Conservation (phyloP, 2,329 filamentous ascomycete genomes). For the Cordyceps militaris region DNA sequence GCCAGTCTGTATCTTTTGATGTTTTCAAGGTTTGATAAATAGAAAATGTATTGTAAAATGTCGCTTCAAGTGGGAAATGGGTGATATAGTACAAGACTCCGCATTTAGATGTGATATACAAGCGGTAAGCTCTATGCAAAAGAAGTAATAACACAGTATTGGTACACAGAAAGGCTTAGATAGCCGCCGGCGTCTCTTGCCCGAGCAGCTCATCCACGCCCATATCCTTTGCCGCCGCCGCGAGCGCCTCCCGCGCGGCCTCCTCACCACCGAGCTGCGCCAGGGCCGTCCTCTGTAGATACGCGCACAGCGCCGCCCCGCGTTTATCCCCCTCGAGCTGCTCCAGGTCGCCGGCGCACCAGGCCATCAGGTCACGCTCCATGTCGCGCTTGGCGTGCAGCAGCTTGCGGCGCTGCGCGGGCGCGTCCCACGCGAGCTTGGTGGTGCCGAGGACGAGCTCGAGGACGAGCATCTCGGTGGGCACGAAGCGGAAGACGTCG, state of each 20-base stretch:
- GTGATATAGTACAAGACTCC: not conserved
- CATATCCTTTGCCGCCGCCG: slow-evolving; percentile 35
- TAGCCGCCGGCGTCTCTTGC: slow-evolving; percentile 10
- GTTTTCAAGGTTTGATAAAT: too few species aligned
- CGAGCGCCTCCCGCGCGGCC: slow-evolving; percentile 22
- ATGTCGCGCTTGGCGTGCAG: slow-evolving; percentile 36
- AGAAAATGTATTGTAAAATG: too few species aligned
- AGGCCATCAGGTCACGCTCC: slow-evolving; percentile 30
- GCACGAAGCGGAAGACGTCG: slow-evolving; percentile 36
- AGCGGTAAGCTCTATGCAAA: not conserved
- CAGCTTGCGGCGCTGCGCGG: slow-evolving; percentile 33
- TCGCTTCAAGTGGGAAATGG: not conserved
- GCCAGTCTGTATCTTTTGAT: too few species aligned
- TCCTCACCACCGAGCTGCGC: slow-evolving; percentile 20
- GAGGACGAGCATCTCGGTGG: slow-evolving; percentile 38
- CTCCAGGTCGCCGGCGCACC: slow-evolving; percentile 24
- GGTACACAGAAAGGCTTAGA: not conserved
- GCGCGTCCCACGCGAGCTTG: slow-evolving; percentile 36
- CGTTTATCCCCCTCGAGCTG: slow-evolving; percentile 30
- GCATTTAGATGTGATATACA: not conserved
- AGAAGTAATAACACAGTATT: not conserved
- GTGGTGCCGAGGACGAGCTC: slow-evolving; percentile 40
- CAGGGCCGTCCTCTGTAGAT: slow-evolving; percentile 34
- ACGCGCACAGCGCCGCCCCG: slow-evolving; percentile 35
- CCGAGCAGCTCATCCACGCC: slow-evolving; percentile 32